Conservation (phyloP, 345 rosid genomes). For the Laguncularia racemosa region DNA sequence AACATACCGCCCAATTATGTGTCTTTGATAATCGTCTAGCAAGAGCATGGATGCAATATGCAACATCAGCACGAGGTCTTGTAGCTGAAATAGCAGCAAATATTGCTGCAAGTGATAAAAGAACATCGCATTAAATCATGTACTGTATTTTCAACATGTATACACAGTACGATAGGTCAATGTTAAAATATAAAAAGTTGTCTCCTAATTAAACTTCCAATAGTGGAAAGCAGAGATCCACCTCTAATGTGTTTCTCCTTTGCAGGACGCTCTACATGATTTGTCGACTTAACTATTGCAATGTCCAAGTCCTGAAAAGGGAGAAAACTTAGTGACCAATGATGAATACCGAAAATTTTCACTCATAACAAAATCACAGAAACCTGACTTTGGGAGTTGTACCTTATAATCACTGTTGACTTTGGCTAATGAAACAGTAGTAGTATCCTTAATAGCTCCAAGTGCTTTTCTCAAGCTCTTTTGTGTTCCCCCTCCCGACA, state of each 20-base stretch:
- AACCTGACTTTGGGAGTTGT: neutral
- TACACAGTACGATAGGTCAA: neutral
- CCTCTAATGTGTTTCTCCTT: conserved; percentile 87
- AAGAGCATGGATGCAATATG: conserved; percentile 91
- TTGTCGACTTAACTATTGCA: conserved; percentile 92
- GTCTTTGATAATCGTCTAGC: conserved; percentile 83
- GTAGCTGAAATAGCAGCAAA: conserved; percentile 91
- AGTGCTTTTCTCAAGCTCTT: conserved; percentile 90
- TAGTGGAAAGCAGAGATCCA: conserved; percentile 13
- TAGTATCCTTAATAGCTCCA: conserved; percentile 92
- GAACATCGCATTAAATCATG: neutral
- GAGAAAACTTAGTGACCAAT: too few relatives aligned
- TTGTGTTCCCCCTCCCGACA: conserved; percentile 82
- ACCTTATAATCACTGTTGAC: conserved; percentile 98
- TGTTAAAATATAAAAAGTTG: too few relatives aligned
- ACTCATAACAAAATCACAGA: neutral
- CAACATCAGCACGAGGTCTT: conserved; percentile 98
- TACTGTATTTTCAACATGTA: neutral
- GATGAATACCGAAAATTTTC: conserved; percentile 3
- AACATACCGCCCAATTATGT: conserved; percentile 94
- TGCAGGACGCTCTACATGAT: conserved; percentile 89
- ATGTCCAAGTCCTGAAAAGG: conserved; percentile 78
- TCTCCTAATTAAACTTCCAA: neutral
- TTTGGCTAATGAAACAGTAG: conserved; percentile 97
- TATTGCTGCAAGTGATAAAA: conserved; percentile 49